Evolutionary conservation across 192 early-diverging fungal species (phyloP), one percentile per base, ranked within the genome.

Genomic region (Coemansia biformis): DNA sequence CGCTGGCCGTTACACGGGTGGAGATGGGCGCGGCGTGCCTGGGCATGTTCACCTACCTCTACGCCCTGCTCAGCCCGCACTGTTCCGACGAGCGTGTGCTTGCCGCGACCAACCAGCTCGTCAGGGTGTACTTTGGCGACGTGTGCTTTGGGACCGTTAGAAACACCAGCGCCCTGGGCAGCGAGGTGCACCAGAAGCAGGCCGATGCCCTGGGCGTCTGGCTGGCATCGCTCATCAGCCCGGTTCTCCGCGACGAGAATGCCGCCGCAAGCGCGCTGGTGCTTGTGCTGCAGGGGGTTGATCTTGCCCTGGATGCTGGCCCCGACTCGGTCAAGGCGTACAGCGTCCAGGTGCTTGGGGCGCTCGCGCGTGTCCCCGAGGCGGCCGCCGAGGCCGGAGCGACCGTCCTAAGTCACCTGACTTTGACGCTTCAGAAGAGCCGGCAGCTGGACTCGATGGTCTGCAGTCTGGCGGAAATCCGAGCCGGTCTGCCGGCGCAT

Each of bases 391-490:
- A 30, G 6, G 8, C 43, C 2, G 57, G 51, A 2, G 37, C 32
- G 12, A 9, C 13, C 1, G 57, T 53, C 18, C 41, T 65, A 35
- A 26, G 19, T 19, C 59, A 63, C 36, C 35, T 64, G 48, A 38
- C 61, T 2, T 39, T 46, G 16, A 65, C 57, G 18, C 35, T 65
- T 14, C 50, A 49, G 7, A 59, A 59, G 22, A 57, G 57, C 9
- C 48, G 69, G 16, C 51, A 53, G 41, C 49, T 72, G 14, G 69
- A 72, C 23, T 33, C 23, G 44, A 29, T 72, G 30, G 15, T 72
- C 17, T 50, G 23, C 16, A 15, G 48, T 22, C 32, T 63, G 26
- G 24, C 57, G 4, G 21, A 36, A 3, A 51, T 54, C 8, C 48
- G 43, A 24, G 41, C 38, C 5, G 34, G n/a, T 1, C 35, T 3